Evolutionary conservation across 2,329 filamentous ascomycete genomes (phyloP), one percentile per base, ranked within the genome.

Genomic region (Graphium sp.): DNA sequence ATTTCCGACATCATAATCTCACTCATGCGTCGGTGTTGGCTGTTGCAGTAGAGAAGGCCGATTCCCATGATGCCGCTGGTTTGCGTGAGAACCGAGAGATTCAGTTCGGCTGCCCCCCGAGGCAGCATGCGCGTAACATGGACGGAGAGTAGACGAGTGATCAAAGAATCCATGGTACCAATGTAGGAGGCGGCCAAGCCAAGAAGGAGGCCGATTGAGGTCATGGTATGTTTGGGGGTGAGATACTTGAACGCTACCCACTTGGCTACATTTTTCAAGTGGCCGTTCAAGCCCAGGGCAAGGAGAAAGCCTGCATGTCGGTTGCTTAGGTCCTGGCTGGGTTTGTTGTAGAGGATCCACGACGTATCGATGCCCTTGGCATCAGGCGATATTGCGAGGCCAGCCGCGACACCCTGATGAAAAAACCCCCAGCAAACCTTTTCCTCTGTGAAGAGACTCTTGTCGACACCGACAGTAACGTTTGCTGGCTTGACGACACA

Each of bases 221-320:
- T 95, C 89, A 98, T 98, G 16, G 85, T 92, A 50, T 98, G 91
- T 45, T 98, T 98, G 2, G 89, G 87, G 0, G 89, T 98, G n/a
- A 98, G 60, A 41, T 98, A 98, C 46, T 94, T 95, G 65, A 95
- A 98, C 7, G 85, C 87, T 24, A 98, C 77, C 87, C 89, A 98
- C 56, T 95, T 95, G 3, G 89, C 89, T 17, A 98, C 68, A 6
- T 74, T 78, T 40, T 82, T 89, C n/a, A 98, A 59, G 52, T 98
- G 91, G 0, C 89, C 91, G 41, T 94, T 94, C 15, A 98, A 59
- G 4, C 89, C 89, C 5, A 98, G 62, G 5, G 84, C 89, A 1
- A 98, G 62, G 24, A 98, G 55, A 37, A 98, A 89, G 0, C 89
- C 89, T 18, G 89, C 91, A 48, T 98, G 89, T n/a, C 89, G 71